A percentile compares a stretch with the other conserved stretches of the same genome.
These are phyloP conservation scores for Yarrowia hollandica DNA, from an alignment of 805 yeast species.

Conservation along the genomic window DNA sequence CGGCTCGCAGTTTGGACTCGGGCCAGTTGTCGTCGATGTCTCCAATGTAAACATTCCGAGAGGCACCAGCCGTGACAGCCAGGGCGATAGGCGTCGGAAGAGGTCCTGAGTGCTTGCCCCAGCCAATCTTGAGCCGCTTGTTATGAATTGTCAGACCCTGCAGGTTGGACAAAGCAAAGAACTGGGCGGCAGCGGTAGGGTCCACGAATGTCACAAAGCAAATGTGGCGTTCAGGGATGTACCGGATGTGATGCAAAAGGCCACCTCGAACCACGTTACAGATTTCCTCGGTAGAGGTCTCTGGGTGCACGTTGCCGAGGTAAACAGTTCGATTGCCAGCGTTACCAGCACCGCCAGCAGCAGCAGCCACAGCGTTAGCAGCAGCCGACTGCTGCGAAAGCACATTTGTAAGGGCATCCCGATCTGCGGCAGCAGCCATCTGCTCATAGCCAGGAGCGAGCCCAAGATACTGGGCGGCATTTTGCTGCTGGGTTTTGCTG, in stretches of 20 bases:
- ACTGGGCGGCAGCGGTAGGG: slow-evolving; percentile 96
- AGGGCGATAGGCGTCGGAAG: slow-evolving; percentile 79
- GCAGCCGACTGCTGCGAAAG: slow-evolving; percentile 93
- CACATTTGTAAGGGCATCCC: slow-evolving; percentile 48
- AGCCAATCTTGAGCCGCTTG: slow-evolving; percentile 85
- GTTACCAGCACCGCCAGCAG: slow-evolving; percentile 90
- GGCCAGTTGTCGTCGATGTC: slow-evolving; percentile 51
- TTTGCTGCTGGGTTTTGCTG: slow-evolving; percentile 93
- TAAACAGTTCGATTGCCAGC: slow-evolving; percentile 93
- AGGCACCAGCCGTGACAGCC: slow-evolving; percentile 92
- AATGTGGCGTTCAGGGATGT: slow-evolving; percentile 80
- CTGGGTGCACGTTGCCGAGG: slow-evolving; percentile 85
- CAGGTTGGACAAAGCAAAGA: slow-evolving; percentile 88
- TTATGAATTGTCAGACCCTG: slow-evolving; percentile 86
- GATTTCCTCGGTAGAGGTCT: slow-evolving; percentile 84
- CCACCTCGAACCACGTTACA: slow-evolving; percentile 98
- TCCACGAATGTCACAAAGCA: slow-evolving; percentile 95
- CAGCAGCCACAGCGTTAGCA: slow-evolving; percentile 94
- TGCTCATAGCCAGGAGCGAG: slow-evolving; percentile 87
- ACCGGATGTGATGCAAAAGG: slow-evolving; percentile 76
- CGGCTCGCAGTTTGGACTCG: slow-evolving; percentile 62
- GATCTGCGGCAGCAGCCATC: slow-evolving; percentile 65
- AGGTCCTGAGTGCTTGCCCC: slow-evolving; percentile 98
- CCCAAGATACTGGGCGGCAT: slow-evolving; percentile 93
- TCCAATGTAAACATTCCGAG: slow-evolving; percentile 90